Evolutionary conservation across 2,329 filamentous ascomycete genomes (phyloP).

Genomic region (Helotiales sp.): DNA sequence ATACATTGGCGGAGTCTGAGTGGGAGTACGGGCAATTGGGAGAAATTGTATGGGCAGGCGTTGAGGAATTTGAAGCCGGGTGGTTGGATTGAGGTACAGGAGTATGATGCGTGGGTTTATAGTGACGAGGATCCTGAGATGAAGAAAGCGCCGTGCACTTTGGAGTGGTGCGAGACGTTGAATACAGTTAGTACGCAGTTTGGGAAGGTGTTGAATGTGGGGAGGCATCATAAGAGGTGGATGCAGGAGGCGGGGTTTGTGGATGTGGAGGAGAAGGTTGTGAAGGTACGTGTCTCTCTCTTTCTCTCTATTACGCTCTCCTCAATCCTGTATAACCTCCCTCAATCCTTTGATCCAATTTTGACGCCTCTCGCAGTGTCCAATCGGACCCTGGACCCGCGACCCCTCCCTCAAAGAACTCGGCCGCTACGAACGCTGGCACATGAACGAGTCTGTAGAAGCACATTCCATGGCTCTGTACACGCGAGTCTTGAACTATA

Average conservation of each 20-base stretch:
- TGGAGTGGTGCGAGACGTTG: conserved; percentile 25
- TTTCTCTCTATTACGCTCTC: neutral
- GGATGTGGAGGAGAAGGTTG: conserved; percentile 41
- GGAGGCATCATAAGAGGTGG: conserved; percentile 17
- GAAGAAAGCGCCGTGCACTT: conserved; percentile 8
- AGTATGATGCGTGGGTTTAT: conserved; percentile 21
- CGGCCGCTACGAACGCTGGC: conserved; percentile 36
- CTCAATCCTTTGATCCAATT: no score
- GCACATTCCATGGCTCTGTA: conserved; percentile 25
- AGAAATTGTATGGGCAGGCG: conserved; percentile 10
- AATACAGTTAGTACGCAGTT: conserved; percentile 20
- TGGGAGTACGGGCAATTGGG: conserved; percentile 19
- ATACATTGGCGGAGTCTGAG: conserved; percentile 41
- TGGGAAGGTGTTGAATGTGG: conserved; percentile 28
- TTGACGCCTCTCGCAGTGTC: conserved; percentile 24
- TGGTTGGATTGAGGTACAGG: conserved; percentile 29
- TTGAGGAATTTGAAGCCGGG: conserved; percentile 25
- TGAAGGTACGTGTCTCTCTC: conserved; percentile 18
- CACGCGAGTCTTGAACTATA: conserved; percentile 24
- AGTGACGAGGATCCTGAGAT: conserved; percentile 24
- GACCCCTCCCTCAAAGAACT: conserved; percentile 47
- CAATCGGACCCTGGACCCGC: conserved; percentile 48
- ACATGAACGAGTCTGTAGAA: conserved; percentile 26
- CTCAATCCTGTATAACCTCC: no score
- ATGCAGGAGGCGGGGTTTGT: conserved; percentile 48